phyloP scores from a whole-genome alignment of 495 filamentous ascomycete species.

The Friedmanniomyces endolithicus region DNA sequence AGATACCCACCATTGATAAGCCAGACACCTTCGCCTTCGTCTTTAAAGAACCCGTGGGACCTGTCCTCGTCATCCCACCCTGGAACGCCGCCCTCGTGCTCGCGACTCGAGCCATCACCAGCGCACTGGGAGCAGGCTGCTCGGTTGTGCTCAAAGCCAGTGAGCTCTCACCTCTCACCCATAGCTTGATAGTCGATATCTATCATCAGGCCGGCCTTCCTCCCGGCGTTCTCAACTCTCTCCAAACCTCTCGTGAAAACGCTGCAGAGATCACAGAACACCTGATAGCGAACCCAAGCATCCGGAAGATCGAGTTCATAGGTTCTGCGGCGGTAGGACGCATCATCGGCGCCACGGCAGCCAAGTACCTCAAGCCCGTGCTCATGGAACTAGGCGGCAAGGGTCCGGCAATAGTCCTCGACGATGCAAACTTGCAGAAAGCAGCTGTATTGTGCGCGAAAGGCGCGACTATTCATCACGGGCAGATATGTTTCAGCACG shows the following conservation, averaged over 20 bases:
- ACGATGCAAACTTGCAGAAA: slow-evolving; percentile 26
- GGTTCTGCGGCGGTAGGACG: slow-evolving; percentile 25
- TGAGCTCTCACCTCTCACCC: slow-evolving; percentile 21
- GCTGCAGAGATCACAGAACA: slow-evolving; percentile 24
- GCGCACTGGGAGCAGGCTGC: slow-evolving; percentile 28
- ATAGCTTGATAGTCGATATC: slow-evolving; percentile 21
- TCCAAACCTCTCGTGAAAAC: slow-evolving; percentile 21
- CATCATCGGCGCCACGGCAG: slow-evolving; percentile 24
- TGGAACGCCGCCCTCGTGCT: slow-evolving; percentile 28
- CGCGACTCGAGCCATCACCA: slow-evolving; percentile 17
- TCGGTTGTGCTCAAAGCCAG: slow-evolving; percentile 28
- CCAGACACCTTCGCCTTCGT: slow-evolving; percentile 25
- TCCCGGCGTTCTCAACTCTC: slow-evolving; percentile 21
- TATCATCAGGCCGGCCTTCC: slow-evolving; percentile 26
- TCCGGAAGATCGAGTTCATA: slow-evolving; percentile 30
- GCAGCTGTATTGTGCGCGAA: slow-evolving; percentile 23
- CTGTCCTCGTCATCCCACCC: slow-evolving; percentile 24
- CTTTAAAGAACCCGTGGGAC: slow-evolving; percentile 25
- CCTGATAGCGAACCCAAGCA: slow-evolving; percentile 21
- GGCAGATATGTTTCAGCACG: slow-evolving; percentile 31
- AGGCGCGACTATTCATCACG: slow-evolving; percentile 27
- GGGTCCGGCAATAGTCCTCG: slow-evolving; percentile 26
- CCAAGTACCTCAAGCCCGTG: slow-evolving; percentile 27
- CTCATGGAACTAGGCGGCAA: slow-evolving; percentile 29
- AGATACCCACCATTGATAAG: slow-evolving; percentile 24